These are phyloP conservation scores for Megacollybia marginata DNA, from an alignment of 768 basidiomycete genomes.

Conservation along the genomic window DNA sequence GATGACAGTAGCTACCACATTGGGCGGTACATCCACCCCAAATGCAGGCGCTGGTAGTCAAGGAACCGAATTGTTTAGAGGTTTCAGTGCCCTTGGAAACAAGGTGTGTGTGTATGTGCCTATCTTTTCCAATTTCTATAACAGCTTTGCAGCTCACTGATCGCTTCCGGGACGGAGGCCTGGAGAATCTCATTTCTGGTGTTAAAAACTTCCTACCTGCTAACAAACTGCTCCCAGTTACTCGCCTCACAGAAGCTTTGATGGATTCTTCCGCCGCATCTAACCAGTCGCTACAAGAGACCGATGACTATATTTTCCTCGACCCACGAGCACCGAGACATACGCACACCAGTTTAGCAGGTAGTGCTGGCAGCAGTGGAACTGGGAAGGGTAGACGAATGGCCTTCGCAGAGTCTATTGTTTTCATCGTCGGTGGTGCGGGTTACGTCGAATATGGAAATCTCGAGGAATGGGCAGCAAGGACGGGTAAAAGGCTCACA, in stretches of 20 bases:
- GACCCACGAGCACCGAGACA: conserved; percentile 81
- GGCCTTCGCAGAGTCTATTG: conserved; percentile 83
- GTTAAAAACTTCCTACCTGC: conserved; percentile 97
- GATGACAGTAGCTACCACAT: conserved; percentile 70
- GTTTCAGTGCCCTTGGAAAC: conserved; percentile 88
- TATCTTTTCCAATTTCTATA: neutral
- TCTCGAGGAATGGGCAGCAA: conserved; percentile 85
- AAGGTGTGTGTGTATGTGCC: conserved; percentile 42
- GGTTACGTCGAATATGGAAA: conserved; percentile 98
- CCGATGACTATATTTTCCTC: conserved; percentile 91
- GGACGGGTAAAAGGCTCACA: conserved; percentile 76
- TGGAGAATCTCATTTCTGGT: conserved; percentile 94
- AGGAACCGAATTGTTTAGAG: conserved; percentile 84
- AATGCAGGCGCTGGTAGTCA: conserved; percentile 40
- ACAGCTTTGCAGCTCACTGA: conserved; percentile 66
- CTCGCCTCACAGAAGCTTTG: conserved; percentile 88
- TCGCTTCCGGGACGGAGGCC: conserved; percentile 88
- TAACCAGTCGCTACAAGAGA: conserved; percentile 91
- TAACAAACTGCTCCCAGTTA: conserved; percentile 88
- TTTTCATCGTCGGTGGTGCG: conserved; percentile 95
- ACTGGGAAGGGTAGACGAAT: conserved; percentile 45
- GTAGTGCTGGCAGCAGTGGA: conserved; percentile 37
- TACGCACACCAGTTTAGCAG: conserved; percentile 41
- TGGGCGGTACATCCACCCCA: conserved; percentile 58
- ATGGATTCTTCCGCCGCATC: conserved; percentile 96